These are phyloP conservation scores for Solanum chiquidenum DNA, from an alignment of 257 asterid species.

Conservation along the genomic window DNA sequence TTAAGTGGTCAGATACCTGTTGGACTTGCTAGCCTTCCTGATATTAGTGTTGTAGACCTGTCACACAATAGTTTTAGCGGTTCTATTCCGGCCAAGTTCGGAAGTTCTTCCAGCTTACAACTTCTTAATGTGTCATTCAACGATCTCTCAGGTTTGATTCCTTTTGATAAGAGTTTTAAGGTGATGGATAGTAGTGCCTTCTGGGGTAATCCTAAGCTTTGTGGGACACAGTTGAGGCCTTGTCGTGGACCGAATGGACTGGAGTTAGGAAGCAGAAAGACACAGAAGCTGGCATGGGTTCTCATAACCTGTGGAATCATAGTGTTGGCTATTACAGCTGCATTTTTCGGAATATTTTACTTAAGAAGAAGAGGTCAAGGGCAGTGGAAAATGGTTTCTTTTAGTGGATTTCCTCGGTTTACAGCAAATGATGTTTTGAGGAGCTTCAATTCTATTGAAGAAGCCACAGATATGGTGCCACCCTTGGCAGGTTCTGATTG, in stretches of 20 bases:
- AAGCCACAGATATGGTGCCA: constrained; percentile 13
- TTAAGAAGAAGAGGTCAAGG: constrained; percentile 34
- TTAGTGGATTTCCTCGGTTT: constrained; percentile 65
- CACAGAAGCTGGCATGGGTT: constrained; percentile 80
- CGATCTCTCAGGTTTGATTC: constrained; percentile 74
- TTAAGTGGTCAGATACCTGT: constrained; percentile 64
- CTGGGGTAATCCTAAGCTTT: constrained; percentile 72
- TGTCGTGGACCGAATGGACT: constrained; percentile 52
- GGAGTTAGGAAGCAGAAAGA: constrained; percentile 54
- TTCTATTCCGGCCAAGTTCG: constrained; percentile 43
- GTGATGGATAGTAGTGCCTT: constrained; percentile 62
- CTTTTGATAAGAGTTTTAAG: constrained; percentile 32
- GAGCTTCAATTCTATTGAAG: constrained; percentile 44
- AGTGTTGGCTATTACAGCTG: constrained; percentile 37
- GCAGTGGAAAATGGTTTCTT: constrained; percentile 67
- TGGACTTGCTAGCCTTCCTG: constrained; percentile 48
- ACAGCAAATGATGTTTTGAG: constrained; percentile 69
- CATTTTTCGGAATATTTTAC: constrained; percentile 45
- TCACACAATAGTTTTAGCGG: constrained; percentile 62
- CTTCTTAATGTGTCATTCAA: constrained; percentile 75
- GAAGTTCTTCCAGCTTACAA: constrained; percentile 38
- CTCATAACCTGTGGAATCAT: constrained; percentile 59
- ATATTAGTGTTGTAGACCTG: constrained; percentile 37
- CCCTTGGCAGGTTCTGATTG: constrained; percentile 30
- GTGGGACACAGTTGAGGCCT: constrained; percentile 58